Percentiles rank a stretch among this genome's conserved stretches.
Conservation (phyloP, 495 filamentous ascomycete species). For the Talaromyces liani region DNA sequence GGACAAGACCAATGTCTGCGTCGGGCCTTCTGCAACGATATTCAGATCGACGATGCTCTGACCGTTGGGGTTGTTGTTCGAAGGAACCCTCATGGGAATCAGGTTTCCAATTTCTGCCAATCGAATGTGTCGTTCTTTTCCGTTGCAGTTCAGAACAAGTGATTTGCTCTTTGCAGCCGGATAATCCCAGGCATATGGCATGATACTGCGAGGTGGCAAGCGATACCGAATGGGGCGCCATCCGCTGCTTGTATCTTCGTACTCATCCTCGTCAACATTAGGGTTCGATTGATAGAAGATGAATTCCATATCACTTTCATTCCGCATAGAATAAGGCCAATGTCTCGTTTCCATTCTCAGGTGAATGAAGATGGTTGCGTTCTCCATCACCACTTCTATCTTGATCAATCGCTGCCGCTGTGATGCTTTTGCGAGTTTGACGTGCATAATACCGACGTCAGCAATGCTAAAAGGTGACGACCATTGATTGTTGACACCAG, state of each 20-base stretch:
- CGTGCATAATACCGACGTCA: constrained; percentile 81
- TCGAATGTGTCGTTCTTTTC: constrained; percentile 81
- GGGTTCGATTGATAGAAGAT: constrained; percentile 86
- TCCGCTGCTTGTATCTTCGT: constrained; percentile 66
- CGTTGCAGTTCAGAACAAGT: constrained; percentile 69
- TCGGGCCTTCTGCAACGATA: constrained; percentile 88
- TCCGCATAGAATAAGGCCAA: constrained; percentile 98
- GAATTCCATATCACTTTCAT: constrained; percentile 94
- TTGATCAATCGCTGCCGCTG: constrained; percentile 85
- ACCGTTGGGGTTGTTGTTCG: constrained; percentile 39
- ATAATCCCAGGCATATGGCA: constrained; percentile 99
- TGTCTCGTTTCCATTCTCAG: constrained; percentile 83
- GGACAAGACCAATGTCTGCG: constrained; percentile 87
- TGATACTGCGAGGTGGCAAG: constrained; percentile 90
- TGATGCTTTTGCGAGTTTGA: constrained; percentile 85
- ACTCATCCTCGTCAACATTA: constrained; percentile 72
- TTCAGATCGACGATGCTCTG: constrained; percentile 92
- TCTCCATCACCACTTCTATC: constrained; percentile 84
- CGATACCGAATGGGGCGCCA: constrained; percentile 90
- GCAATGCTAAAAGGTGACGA: constrained; percentile 96
- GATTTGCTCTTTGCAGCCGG: constrained; percentile 95
- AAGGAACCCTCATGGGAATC: constrained; percentile 75
- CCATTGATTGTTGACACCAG: constrained; percentile 95
- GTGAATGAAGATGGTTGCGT: constrained; percentile 86
- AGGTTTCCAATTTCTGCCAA: constrained; percentile 94